Base-by-base conservation (phyloP, 2,329 filamentous ascomycete species). In the Penicillium sp. region DNA sequence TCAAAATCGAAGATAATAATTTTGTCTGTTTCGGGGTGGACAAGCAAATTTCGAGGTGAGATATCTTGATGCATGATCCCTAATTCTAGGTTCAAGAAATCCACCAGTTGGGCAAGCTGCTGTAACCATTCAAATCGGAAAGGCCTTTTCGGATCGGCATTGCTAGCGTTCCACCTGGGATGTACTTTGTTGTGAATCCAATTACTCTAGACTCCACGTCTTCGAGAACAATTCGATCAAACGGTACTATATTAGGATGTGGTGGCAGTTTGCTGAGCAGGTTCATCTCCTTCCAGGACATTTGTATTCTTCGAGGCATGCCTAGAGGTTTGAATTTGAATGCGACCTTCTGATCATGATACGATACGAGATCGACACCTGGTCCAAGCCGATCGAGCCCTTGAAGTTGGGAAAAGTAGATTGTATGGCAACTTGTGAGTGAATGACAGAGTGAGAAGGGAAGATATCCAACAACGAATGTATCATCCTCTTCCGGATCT, bases 51-150 rank as follows among this genome's bases (percentile, higher is more conserved):
- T 10, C 62, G 58, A 10, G 62, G 64, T 43, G 63, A 61, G 49
- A 69, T 63, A 42, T 69, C 63, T 60, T 70, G 64, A 58, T 71
- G 61, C 50, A 65, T 67, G 39, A 70, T 63, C 5, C 66, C 65
- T 8, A 66, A 38, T 41, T 58, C 55, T 10, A 62, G 33, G 22
- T 60, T 61, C 0, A 61, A 46, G 10, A 62, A 65, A 54, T 66
- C 61, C 28, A 67, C 57, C 13, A 62, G 14, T 48, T 58, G 35
- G 16, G 51, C 62, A 41, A 64, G 61, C 41, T 65, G 58, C 44
- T 61, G 28, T 5, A 64, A 10, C 63, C 57, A 66, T 36, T 65
- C 54, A 46, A 65, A 64, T 52, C 43, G 56, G 20, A 64, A 58
- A 46, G 45, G 55, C 5, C 44, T 18, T 2, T 62, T 57, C 47